A percentile compares a stretch with the other conserved stretches of the same genome.
Conservation (phyloP, 2,329 filamentous ascomycete genomes). For the Paradendryphiella salina region DNA sequence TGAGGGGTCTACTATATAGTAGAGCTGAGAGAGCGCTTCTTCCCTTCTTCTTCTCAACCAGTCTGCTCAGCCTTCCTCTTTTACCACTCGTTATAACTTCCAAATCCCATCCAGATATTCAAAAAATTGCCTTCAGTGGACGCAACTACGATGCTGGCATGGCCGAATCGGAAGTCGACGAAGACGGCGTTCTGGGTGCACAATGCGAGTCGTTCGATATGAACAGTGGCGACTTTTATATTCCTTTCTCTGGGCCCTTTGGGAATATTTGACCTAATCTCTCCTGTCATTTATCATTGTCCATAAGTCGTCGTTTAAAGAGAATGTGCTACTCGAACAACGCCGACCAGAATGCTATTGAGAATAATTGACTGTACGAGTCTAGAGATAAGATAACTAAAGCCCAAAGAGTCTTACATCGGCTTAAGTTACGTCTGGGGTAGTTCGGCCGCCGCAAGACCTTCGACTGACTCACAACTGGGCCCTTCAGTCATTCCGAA, state of each 20-base stretch:
- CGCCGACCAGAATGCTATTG: neutral
- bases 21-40: neutral
- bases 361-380: neutral
- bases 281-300: too few species aligned
- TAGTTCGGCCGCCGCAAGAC: neutral
- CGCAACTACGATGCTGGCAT: too few species aligned
- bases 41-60: neutral
- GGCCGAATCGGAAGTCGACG: too few species aligned
- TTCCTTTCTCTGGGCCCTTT: too few species aligned
- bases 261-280: too few species aligned
- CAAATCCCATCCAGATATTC: too few species aligned
- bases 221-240: too few species aligned
- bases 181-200: too few species aligned
- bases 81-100: neutral
- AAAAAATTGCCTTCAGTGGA: too few species aligned
- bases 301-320: too few species aligned
- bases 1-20: neutral
- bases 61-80: neutral
- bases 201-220: too few species aligned
- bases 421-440: neutral
- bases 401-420: neutral
- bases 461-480: neutral
- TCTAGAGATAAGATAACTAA: neutral
- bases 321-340: neutral
- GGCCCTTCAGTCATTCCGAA: neutral